A percentile compares a stretch with the other conserved stretches of the same genome.
Evolutionary conservation across 179 eudicot species (phyloP).

Genomic region (Sideroxylon spinosum): DNA sequence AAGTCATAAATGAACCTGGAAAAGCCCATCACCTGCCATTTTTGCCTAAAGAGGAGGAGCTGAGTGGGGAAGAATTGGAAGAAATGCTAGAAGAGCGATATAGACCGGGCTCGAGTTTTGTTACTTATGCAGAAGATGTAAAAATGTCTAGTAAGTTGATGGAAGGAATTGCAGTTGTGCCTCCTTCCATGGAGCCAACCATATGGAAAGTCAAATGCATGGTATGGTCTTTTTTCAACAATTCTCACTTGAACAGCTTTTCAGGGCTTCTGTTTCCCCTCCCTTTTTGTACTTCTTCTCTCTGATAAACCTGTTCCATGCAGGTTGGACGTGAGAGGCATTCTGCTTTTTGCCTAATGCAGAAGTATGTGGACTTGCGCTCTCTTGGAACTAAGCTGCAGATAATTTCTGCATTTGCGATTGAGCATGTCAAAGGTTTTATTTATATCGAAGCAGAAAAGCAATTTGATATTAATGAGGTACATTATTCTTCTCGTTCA

Average conservation of each 20-base stretch:
- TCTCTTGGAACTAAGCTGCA: slow-evolving; percentile 66
- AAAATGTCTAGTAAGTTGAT: slow-evolving; percentile 36
- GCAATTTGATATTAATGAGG: slow-evolving; percentile 80
- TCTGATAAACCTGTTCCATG: slow-evolving; percentile 14
- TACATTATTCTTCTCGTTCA: slow-evolving; percentile 14
- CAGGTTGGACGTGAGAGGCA: slow-evolving; percentile 95
- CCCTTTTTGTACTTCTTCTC: slow-evolving; percentile 3
- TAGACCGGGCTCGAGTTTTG: slow-evolving; percentile 57
- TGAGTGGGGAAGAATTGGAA: slow-evolving; percentile 77
- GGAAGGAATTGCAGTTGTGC: slow-evolving; percentile 29
- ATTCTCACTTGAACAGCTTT: background rate
- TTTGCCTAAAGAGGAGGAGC: slow-evolving; percentile 78
- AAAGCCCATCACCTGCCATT: slow-evolving; percentile 44
- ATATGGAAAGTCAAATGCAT: slow-evolving; percentile 98
- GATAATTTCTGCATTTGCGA: slow-evolving; percentile 74
- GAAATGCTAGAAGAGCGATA: slow-evolving; percentile 70
- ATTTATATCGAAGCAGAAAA: slow-evolving; percentile 78
- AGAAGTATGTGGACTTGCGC: slow-evolving; percentile 69
- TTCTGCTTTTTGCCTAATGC: slow-evolving; percentile 84
- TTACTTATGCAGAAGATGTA: slow-evolving; percentile 70
- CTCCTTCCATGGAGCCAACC: slow-evolving; percentile 50
- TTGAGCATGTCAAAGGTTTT: slow-evolving; percentile 83
- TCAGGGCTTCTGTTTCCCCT: background rate
- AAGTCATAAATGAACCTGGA: slow-evolving; percentile 41
- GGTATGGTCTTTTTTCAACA: slow-evolving; percentile 34